These are phyloP conservation scores for Platanus orientalis DNA, from an alignment of 164 flowering plant species.

Conservation along the genomic window DNA sequence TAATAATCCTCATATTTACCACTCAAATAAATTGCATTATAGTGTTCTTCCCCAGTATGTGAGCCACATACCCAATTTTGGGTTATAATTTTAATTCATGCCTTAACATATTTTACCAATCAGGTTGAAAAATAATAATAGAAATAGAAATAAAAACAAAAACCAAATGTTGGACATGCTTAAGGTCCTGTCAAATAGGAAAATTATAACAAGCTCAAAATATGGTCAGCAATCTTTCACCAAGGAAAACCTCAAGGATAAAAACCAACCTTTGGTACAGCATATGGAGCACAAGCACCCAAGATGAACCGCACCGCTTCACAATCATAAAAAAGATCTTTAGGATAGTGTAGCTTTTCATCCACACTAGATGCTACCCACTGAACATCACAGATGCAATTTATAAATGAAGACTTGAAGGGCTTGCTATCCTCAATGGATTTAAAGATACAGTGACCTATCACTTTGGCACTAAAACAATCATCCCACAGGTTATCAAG, in stretches of 20 bases:
- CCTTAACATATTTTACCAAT: no score
- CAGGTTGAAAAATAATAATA: not conserved
- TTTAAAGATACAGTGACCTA: conserved; percentile 30
- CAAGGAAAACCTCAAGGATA: not conserved
- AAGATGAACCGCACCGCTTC: conserved; percentile 63
- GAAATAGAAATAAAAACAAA: conserved; percentile 1
- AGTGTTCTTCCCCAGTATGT: no score
- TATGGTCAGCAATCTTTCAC: conserved; percentile 1
- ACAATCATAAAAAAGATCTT: conserved; percentile 75
- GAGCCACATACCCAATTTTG: no score
- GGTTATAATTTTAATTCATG: no score
- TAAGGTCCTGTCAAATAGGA: not conserved
- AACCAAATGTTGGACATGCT: not conserved
- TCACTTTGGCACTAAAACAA: conserved; percentile 49
- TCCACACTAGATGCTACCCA: conserved; percentile 77
- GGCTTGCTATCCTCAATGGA: conserved; percentile 26
- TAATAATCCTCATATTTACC: no score
- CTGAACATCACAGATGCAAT: conserved; percentile 37
- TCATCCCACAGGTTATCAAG: conserved; percentile 81
- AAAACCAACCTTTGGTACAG: conserved; percentile 75
- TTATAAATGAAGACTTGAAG: conserved; percentile 59
- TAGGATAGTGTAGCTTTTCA: conserved; percentile 63
- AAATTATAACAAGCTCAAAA: not conserved
- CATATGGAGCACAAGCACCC: conserved; percentile 78
- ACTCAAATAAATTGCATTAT: no score